phyloP scores from a whole-genome alignment of 257 asterid species.

The Solanum medicagineum region DNA sequence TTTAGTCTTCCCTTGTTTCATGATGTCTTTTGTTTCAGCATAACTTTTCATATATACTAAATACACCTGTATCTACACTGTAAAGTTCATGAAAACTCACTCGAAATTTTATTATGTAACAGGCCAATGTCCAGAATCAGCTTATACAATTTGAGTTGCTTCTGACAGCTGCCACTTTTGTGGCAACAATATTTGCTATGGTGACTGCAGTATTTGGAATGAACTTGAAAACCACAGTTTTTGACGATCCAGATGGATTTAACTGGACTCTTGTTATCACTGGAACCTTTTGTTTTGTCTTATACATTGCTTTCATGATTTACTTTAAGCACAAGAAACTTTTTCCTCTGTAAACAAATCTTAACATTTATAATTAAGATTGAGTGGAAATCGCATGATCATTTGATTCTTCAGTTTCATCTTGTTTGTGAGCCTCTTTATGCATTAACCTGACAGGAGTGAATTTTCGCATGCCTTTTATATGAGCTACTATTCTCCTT shows the following conservation, averaged over 20 bases:
- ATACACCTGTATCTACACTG: neutral
- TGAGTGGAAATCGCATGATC: neutral
- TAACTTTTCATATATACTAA: neutral
- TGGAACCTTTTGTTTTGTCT: constrained; percentile 45
- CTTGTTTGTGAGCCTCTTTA: neutral
- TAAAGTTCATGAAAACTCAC: neutral
- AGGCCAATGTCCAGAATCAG: constrained; percentile 98
- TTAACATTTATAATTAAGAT: neutral
- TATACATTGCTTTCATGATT: constrained; percentile 46
- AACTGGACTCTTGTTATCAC: constrained; percentile 61
- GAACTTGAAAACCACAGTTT: constrained; percentile 63
- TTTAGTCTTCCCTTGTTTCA: neutral
- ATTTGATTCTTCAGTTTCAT: neutral
- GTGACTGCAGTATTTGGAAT: constrained; percentile 94
- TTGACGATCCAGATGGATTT: constrained; percentile 47
- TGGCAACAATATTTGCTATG: constrained; percentile 69
- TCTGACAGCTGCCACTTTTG: constrained; percentile 93
- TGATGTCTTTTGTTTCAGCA: neutral
- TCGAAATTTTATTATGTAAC: constrained; percentile 8
- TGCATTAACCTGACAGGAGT: neutral
- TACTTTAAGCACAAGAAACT: constrained; percentile 83
- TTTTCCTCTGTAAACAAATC: constrained; percentile 35
- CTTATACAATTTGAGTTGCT: constrained; percentile 87
- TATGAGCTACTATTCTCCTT: neutral
- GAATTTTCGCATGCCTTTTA: neutral